Base-by-base conservation (phyloP, 140 eudicot genomes). In the Stevia rebaudiana region DNA sequence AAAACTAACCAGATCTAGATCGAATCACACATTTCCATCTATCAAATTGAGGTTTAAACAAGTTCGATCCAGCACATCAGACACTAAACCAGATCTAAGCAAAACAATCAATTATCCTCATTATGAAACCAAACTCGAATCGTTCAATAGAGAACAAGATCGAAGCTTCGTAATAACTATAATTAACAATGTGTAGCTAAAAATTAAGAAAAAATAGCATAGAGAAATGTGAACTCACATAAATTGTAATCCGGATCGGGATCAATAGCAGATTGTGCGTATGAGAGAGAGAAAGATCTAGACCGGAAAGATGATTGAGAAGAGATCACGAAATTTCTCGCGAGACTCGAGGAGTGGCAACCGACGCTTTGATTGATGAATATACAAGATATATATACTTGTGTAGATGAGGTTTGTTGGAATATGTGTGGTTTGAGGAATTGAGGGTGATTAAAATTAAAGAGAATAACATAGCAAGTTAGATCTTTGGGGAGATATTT, bases 261-360 rank as follows among this genome's bases (percentile, higher is more conserved):
- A 70, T 70, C 37, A 69, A 57, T 43, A 12, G 74, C 58, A 56
- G 74, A 69, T 69, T 68, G 65, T 48, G 74, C 54, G 55, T 72
- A 18, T 43, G 69, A 35, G 5, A n/a, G 57, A 43, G 67, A 69
- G 65, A 58, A 36, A 66, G 68, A 58, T 46, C 50, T 44, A 46
- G 76, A 71, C 76, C 76, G 52, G 78, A 73, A 73, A 18, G 66
- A 39, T 42, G 72, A 72, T 40, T 52, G 6, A 31, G 15, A 70
- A 21, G 65, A 63, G 64, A 49, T 23, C 63, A 71, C 56, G 71
- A 40, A 51, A 72, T 39, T 53, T 46, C 28, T 42, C 60, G 78
- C 72, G 78, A 73, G 72, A 64, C 67, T 53, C 53, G 56, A 64
- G 72, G 72, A 61, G 48, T 50, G 70, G 64, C 64, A 73, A 64